These are phyloP conservation scores for Starmerella khaoyaiensis DNA, from an alignment of 805 yeast species.

Conservation along the genomic window DNA sequence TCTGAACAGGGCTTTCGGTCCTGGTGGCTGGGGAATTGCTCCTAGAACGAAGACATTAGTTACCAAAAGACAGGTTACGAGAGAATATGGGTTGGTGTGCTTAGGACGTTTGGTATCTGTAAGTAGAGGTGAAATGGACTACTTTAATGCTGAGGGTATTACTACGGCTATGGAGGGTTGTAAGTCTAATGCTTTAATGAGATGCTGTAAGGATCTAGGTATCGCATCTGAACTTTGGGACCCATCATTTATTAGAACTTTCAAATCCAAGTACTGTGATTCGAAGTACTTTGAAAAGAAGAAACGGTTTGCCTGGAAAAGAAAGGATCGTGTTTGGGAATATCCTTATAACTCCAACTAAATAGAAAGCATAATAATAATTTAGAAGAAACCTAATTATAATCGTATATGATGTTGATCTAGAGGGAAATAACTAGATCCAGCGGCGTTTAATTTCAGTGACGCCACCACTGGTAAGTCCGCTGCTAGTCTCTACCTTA, in stretches of 20 bases:
- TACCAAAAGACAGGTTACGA: constrained; percentile 59
- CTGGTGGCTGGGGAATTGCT: constrained; percentile 98
- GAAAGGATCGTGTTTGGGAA: constrained; percentile 68
- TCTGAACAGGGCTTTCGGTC: constrained; percentile 83
- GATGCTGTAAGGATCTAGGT: constrained; percentile 95
- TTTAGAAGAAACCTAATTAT: too few species aligned
- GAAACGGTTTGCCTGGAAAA: constrained; percentile 67
- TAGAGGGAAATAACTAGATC: too few species aligned
- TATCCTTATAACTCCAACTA: constrained; percentile 47
- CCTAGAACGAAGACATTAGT: constrained; percentile 79
- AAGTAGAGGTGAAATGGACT: constrained; percentile 93
- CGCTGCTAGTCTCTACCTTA: too few species aligned
- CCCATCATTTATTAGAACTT: constrained; percentile 67
- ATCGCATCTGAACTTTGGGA: constrained; percentile 97
- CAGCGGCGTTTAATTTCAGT: too few species aligned
- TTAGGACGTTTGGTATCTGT: constrained; percentile 80
- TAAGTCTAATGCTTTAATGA: constrained; percentile 89
- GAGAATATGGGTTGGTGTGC: constrained; percentile 82
- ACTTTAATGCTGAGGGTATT: constrained; percentile 70
- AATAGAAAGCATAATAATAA: too few species aligned
- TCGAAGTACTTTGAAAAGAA: constrained; percentile 81
- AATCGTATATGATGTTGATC: too few species aligned
- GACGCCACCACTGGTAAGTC: too few species aligned
- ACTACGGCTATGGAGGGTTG: constrained; percentile 97
- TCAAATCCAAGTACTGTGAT: constrained; percentile 56